Evolutionary conservation across 2,329 filamentous ascomycete species (phyloP).

Genomic region (Plectosphaerella cucumerina): DNA sequence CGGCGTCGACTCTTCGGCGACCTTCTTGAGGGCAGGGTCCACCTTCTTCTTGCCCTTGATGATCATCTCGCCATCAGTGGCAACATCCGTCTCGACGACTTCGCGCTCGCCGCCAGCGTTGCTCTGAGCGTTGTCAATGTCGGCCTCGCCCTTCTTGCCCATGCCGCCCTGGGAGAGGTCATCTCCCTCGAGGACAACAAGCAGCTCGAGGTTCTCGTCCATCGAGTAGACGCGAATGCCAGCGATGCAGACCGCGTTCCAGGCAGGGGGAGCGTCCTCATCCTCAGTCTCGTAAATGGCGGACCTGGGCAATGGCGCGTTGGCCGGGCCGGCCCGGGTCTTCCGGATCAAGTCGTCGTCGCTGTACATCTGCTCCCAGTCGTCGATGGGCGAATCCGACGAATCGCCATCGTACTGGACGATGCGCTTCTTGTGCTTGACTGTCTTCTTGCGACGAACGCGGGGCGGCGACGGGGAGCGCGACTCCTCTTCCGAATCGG

Average conservation of each 20-base stretch:
- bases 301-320: slow-evolving; percentile 25
- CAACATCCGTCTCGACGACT: not conserved
- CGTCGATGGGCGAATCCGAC: slow-evolving; percentile 55
- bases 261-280: slow-evolving; percentile 51
- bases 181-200: slow-evolving; percentile 52
- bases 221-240: slow-evolving; percentile 59
- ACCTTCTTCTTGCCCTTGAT: not conserved
- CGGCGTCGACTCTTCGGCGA: not conserved
- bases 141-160: slow-evolving; percentile 51
- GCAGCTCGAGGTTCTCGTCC: slow-evolving; percentile 49
- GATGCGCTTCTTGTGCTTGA: slow-evolving; percentile 19
- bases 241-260: slow-evolving; percentile 60
- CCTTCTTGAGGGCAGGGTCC: not conserved
- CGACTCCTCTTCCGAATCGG: slow-evolving; percentile 12
- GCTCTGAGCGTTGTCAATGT: slow-evolving; percentile 53
- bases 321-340: slow-evolving; percentile 35
- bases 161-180: slow-evolving; percentile 50
- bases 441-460: not conserved
- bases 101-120: slow-evolving; percentile 47
- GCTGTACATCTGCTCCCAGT: slow-evolving; percentile 56
- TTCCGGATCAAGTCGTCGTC: slow-evolving; percentile 54
- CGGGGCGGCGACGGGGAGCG: slow-evolving; percentile 3
- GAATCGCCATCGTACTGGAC: slow-evolving; percentile 47
- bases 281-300: slow-evolving; percentile 49
- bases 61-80: not conserved